These are phyloP conservation scores for Alternaria gansuensis DNA, from an alignment of 2,329 filamentous ascomycete genomes.

Conservation along the genomic window DNA sequence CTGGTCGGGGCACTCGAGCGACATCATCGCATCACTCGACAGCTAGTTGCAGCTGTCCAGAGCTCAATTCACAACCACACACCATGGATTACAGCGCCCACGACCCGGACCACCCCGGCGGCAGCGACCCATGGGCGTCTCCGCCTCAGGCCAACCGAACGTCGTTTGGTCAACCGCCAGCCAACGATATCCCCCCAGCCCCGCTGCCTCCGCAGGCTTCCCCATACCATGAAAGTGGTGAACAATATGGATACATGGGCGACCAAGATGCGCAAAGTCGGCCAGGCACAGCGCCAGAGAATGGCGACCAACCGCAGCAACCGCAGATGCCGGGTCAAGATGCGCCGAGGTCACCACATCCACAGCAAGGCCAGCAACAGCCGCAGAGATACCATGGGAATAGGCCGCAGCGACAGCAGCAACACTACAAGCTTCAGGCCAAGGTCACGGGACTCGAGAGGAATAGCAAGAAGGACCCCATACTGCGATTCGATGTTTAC, in stretches of 20 bases:
- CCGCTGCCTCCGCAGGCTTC: conserved; percentile 54
- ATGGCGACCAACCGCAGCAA: conserved; percentile 48
- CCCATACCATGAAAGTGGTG: conserved; percentile 49
- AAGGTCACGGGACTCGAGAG: conserved; percentile 95
- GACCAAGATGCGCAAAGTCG: conserved; percentile 41
- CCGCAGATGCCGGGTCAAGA: conserved; percentile 45
- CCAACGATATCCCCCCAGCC: conserved; percentile 52
- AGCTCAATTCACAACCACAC: conserved; percentile 36
- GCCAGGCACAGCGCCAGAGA: conserved; percentile 41
- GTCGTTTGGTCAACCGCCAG: conserved; percentile 59
- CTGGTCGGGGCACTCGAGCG: conserved; percentile 19
- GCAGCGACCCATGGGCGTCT: conserved; percentile 69
- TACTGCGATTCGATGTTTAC: conserved; percentile 94
- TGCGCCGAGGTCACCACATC: conserved; percentile 39
- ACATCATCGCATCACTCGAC: conserved; percentile 33
- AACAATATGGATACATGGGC: conserved; percentile 49
- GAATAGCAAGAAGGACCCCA: conserved; percentile 93
- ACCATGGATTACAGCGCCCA: conserved; percentile 72
- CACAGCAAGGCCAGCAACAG: conserved; percentile 49
- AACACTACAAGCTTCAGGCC: conserved; percentile 85
- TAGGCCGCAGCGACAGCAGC: conserved; percentile 61
- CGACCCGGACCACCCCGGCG: conserved; percentile 67
- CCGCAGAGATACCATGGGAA: conserved; percentile 58
- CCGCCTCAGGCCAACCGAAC: conserved; percentile 63
- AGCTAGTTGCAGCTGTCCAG: conserved; percentile 31